Evolutionary conservation across 306 rosid genomes (phyloP).

Genomic region (Oemleria cerasiformis): DNA sequence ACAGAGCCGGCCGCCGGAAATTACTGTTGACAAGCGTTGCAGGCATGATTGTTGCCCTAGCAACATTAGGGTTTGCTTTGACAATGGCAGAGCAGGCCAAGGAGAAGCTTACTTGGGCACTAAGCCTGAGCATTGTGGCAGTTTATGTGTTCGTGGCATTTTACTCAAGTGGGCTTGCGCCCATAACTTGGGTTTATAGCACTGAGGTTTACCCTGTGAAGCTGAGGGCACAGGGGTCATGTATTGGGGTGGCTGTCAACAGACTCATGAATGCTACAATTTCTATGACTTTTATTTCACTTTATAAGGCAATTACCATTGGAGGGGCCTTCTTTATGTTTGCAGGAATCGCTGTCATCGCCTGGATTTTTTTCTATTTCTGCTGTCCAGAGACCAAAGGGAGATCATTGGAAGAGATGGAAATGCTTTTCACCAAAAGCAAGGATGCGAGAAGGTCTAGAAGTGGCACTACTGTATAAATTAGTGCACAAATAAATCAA

Average conservation of each 20-base stretch:
- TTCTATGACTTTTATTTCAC: slow-evolving; percentile 61
- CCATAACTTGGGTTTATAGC: slow-evolving; percentile 75
- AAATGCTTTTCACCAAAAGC: slow-evolving; percentile 44
- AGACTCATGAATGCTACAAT: slow-evolving; percentile 56
- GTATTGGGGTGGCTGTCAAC: slow-evolving; percentile 78
- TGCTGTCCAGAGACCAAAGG: slow-evolving; percentile 84
- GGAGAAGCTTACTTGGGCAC: slow-evolving; percentile 45
- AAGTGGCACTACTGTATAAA: neutral
- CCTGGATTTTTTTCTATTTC: slow-evolving; percentile 63
- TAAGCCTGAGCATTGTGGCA: slow-evolving; percentile 46
- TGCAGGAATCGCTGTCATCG: slow-evolving; percentile 50
- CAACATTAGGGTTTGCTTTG: slow-evolving; percentile 47
- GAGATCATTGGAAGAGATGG: slow-evolving; percentile 72
- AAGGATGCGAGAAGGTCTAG: neutral
- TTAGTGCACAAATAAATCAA: neutral
- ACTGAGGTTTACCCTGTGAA: slow-evolving; percentile 74
- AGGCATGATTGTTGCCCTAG: slow-evolving; percentile 49
- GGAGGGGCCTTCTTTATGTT: slow-evolving; percentile 83
- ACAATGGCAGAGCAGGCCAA: slow-evolving; percentile 50
- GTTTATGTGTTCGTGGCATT: slow-evolving; percentile 54
- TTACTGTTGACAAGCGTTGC: slow-evolving; percentile 47
- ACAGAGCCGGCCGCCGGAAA: slow-evolving; percentile 55
- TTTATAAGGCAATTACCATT: slow-evolving; percentile 62
- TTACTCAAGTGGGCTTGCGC: slow-evolving; percentile 70
- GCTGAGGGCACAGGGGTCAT: slow-evolving; percentile 67